Conservation (phyloP, 169 alveolate genomes). For the Plasmodium falciparum region DNA sequence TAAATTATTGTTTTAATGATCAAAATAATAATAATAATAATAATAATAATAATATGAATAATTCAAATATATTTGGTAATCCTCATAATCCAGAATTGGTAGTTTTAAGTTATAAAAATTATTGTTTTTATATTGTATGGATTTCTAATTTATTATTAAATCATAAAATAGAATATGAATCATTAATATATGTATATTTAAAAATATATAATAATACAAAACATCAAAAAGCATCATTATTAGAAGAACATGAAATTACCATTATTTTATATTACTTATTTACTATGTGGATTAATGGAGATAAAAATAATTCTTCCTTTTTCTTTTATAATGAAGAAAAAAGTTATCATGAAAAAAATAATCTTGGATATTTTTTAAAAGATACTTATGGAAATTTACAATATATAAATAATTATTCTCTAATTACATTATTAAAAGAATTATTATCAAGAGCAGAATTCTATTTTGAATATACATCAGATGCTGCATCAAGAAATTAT, state of each 20-base stretch:
- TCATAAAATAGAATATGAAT: slow-evolving; percentile 63
- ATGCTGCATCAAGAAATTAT: slow-evolving; percentile 66
- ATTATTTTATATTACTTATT: slow-evolving; percentile 56
- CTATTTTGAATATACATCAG: slow-evolving; percentile 64
- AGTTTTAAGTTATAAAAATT: slow-evolving; percentile 58
- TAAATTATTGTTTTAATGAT: slow-evolving; percentile 41
- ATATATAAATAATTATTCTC: slow-evolving; percentile 41
- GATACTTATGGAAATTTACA: slow-evolving; percentile 62
- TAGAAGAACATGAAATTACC: slow-evolving; percentile 56
- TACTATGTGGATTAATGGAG: slow-evolving; percentile 75
- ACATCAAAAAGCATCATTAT: slow-evolving; percentile 30
- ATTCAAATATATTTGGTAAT: too few relatives aligned
- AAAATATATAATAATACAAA: slow-evolving; percentile 42
- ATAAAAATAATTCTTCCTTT: slow-evolving; percentile 41
- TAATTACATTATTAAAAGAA: slow-evolving; percentile 62
- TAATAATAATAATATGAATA: neutral
- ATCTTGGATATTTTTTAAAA: slow-evolving; percentile 49
- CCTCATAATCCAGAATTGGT: slow-evolving; percentile 15
- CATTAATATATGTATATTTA: slow-evolving; percentile 44
- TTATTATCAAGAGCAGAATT: slow-evolving; percentile 66
- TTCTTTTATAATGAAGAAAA: slow-evolving; percentile 65
- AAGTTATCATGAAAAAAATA: slow-evolving; percentile 53
- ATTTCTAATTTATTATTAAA: slow-evolving; percentile 50
- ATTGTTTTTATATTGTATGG: slow-evolving; percentile 68
- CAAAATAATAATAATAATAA: neutral